Percentiles rank a stretch among this genome's conserved stretches.
Evolutionary conservation across 2,329 filamentous ascomycete genomes (phyloP).

Genomic region (Setomelanomma holmii): DNA sequence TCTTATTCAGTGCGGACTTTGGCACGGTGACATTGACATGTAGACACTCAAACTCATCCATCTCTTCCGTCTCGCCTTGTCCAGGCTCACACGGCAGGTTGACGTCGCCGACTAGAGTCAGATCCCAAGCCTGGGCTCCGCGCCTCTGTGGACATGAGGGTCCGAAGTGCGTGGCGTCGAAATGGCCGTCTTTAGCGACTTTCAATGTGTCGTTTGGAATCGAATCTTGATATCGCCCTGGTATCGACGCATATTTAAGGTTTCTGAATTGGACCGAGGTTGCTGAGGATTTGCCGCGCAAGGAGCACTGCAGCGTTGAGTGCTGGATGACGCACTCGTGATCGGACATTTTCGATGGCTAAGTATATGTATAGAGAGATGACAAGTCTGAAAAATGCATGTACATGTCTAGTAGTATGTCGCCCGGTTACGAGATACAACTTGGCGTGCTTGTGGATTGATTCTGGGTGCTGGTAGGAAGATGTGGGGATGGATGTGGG

Average conservation of each 20-base stretch:
- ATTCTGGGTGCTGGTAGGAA: too few relatives aligned
- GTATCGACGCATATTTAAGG: constrained; percentile 46
- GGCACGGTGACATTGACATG: constrained; percentile 46
- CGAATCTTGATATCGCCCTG: constrained; percentile 42
- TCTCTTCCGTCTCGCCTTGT: constrained; percentile 24
- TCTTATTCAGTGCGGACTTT: constrained; percentile 2
- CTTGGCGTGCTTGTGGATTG: too few relatives aligned
- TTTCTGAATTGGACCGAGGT: constrained; percentile 43
- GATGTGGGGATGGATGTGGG: too few relatives aligned
- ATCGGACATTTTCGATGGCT: not conserved
- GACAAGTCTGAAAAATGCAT: too few relatives aligned
- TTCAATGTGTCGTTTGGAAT: constrained; percentile 18
- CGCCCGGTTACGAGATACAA: too few relatives aligned
- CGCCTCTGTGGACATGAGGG: constrained; percentile 48
- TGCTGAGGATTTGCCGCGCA: constrained; percentile 26
- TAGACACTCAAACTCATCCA: constrained; percentile 47
- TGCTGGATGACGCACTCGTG: constrained; percentile 5
- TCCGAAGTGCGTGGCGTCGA: constrained; percentile 45
- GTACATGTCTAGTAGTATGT: too few relatives aligned
- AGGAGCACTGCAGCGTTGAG: constrained; percentile 17
- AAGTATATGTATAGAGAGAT: too few relatives aligned
- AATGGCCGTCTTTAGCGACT: constrained; percentile 14
- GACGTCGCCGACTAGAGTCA: constrained; percentile 31
- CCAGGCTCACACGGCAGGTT: constrained; percentile 17
- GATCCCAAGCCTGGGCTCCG: constrained; percentile 38